Conservation (phyloP, 768 basidiomycete genomes). For the Lentinula detonsa region DNA sequence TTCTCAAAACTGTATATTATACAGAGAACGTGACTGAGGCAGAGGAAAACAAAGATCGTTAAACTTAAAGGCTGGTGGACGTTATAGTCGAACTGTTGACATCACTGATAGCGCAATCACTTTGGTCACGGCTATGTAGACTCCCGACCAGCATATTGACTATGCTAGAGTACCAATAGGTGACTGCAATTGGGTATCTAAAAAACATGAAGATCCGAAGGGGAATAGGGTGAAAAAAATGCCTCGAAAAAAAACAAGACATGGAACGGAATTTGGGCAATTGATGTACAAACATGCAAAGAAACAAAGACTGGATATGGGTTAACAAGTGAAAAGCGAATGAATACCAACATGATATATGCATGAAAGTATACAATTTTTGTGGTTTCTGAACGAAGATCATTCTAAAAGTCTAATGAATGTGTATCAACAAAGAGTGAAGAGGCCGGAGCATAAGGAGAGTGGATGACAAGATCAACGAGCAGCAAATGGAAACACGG, state of each 20-base stretch:
- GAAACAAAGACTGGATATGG: background rate
- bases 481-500: background rate
- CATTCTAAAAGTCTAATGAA: constrained; percentile 5
- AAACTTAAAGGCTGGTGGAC: too few relatives aligned
- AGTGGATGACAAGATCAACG: background rate
- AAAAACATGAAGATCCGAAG: too few relatives aligned
- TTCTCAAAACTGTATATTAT: background rate
- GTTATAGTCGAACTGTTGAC: too few relatives aligned
- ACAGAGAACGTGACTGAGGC: background rate
- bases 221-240: background rate
- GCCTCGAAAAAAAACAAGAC: background rate
- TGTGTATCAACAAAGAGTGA: constrained; percentile 3
- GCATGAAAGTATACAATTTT: background rate
- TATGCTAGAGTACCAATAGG: too few relatives aligned
- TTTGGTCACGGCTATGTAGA: too few relatives aligned
- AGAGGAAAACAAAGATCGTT: too few relatives aligned
- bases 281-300: background rate
- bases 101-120: too few relatives aligned
- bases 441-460: background rate
- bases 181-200: background rate
- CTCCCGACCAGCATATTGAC: too few relatives aligned
- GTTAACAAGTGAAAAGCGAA: background rate
- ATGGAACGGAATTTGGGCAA: background rate
- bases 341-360: background rate
- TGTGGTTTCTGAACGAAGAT: background rate